phyloP scores from a whole-genome alignment of 2,329 filamentous ascomycete genomes.

The Dendrostoma leiphaemia region DNA sequence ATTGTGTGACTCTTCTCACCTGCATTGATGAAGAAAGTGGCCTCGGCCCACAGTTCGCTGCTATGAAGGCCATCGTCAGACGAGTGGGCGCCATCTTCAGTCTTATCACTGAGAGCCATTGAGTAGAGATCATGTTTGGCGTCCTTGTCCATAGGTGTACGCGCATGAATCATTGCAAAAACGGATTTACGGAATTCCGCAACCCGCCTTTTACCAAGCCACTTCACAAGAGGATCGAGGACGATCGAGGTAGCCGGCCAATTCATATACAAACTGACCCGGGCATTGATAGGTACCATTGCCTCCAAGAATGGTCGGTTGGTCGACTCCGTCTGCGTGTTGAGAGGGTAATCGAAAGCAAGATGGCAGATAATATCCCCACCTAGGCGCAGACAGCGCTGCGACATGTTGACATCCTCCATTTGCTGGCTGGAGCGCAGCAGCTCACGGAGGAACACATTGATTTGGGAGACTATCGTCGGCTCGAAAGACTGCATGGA shows the following conservation, averaged over 20 bases:
- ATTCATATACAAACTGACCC: neutral
- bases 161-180: neutral
- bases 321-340: slow-evolving; percentile 16
- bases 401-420: neutral
- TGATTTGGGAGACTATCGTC: neutral
- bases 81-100: neutral
- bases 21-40: slow-evolving; percentile 1
- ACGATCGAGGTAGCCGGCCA: neutral
- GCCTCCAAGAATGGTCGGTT: neutral
- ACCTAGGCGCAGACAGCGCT: slow-evolving; percentile 5
- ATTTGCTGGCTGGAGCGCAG: neutral
- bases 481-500: neutral
- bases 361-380: slow-evolving; percentile 18
- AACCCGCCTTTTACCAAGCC: neutral
- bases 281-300: neutral
- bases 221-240: neutral
- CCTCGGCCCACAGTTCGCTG: slow-evolving; percentile 6
- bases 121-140: neutral
- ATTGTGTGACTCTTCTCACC: neutral
- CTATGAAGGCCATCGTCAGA: slow-evolving; percentile 2
- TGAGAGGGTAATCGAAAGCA: slow-evolving; percentile 20
- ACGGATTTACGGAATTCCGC: neutral
- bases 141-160: neutral
- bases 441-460: neutral
- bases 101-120: neutral